Conservation (phyloP, 805 yeast genomes). For the Blastobotrys attinorum region DNA sequence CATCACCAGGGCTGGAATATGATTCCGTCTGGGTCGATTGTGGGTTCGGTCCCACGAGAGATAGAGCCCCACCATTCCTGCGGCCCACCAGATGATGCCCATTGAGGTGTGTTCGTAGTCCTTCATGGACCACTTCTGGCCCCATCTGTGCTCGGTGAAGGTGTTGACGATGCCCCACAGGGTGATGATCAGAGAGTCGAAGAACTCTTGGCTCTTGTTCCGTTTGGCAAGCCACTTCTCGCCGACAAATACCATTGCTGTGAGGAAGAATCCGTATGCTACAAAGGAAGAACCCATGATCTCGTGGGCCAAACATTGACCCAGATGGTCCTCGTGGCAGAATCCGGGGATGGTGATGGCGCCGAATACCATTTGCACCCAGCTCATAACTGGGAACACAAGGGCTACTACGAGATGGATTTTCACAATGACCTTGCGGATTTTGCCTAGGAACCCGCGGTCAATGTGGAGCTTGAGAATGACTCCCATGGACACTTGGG, state of each 20-base stretch:
- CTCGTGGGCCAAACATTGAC: conserved; percentile 96
- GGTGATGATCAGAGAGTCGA: conserved; percentile 73
- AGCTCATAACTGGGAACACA: conserved; percentile 45
- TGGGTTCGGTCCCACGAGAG: conserved; percentile 51
- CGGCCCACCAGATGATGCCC: conserved; percentile 97
- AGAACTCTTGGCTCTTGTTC: conserved; percentile 70
- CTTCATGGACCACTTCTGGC: conserved; percentile 86
- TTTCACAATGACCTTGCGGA: conserved; percentile 24
- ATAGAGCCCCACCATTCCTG: conserved; percentile 79
- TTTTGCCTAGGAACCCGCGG: conserved; percentile 28
- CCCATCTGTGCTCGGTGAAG: conserved; percentile 96
- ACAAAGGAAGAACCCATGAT: conserved; percentile 92
- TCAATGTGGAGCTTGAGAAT: conserved; percentile 31
- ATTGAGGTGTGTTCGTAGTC: conserved; percentile 93
- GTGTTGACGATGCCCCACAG: conserved; percentile 91
- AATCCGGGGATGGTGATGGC: conserved; percentile 81
- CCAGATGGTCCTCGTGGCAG: conserved; percentile 71
- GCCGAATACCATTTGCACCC: conserved; percentile 75
- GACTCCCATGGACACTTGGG: conserved; percentile 30
- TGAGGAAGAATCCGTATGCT: conserved; percentile 64
- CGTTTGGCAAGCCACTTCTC: conserved; percentile 41
- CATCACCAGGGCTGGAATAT: conserved; percentile 73
- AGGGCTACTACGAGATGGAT: conserved; percentile 27
- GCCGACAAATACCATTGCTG: conserved; percentile 61
- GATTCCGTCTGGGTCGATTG: conserved; percentile 48